Evolutionary conservation across 371 early-diverging fungal species (phyloP), one percentile per base, ranked within the genome.

Genomic region (Mucor indicus): DNA sequence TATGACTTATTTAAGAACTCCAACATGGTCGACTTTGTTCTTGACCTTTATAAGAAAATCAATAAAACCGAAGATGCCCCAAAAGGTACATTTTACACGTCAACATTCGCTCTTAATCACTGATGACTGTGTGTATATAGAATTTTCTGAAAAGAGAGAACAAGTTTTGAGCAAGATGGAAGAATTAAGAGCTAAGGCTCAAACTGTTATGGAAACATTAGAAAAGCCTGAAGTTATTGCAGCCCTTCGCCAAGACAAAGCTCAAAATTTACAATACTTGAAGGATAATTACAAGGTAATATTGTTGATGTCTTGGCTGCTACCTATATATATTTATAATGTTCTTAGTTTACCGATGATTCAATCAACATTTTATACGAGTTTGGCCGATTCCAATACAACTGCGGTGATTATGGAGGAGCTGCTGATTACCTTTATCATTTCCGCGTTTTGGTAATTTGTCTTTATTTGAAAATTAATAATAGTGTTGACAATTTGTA

Each of bases 401-500:
- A 81, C 64, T 88, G 90, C 69, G 96, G 96, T 61, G 86, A 87
- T 72, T 95, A 96, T 69, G 86, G 85, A 53, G 88, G 85, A 50
- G 90, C 93, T 35, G 90, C 94, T 13, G 94, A 92, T 63, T 88
- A 92, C 81, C 76, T 96, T 52, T 92, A 92, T 60, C 94, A 93
- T 68, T 96, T 86, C 77, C 87, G 91, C 35, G 87, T 93, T 48
- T 74, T 95, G 85, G 90, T 89, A 71, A 58, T 62, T 54, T 33
- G 35, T 15, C 30, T 29, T 29, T 8, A 8, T 29, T 29, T 29
- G 30, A 29, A 12, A 29, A 29, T 12, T 29, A 29, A 12, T 29
- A 29, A 29, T 29, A 29, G 6, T 29, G 12, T 8, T 29, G 8
- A 29, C 30, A 29, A 6, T 6, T 10, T 44, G 12, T 41, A 15